Evolutionary conservation across 1,284 basidiomycete species (phyloP), one percentile per base, ranked within the genome.

Genomic region (Schizophyllum amplum): DNA sequence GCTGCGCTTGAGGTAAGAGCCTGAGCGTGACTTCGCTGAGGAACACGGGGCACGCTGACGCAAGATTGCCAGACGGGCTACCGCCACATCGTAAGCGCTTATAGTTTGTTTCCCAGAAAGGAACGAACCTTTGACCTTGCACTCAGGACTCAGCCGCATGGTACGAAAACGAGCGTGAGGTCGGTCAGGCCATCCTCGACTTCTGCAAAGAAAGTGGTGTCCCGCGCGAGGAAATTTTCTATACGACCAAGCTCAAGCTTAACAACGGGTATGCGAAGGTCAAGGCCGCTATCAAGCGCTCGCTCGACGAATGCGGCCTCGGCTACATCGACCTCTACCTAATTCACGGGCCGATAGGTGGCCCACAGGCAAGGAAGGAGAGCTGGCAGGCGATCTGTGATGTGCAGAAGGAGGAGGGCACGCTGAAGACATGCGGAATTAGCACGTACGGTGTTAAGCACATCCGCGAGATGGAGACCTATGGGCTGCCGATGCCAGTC

Each of bases 391-490:
- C 79, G 0, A 73, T 81, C 15, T 75, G 79, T 52, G 77, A 82
- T 60, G 79, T 76, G 6, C 79, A 84, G 67, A 79, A 80, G 58
- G 79, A 79, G 61, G 33, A 42, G 3, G 86, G 87, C 0, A 73
- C 78, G 61, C 65, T 88, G 24, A 79, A 74, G 62, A 82, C 81
- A 62, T 81, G 87, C 42, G 87, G 88, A 7, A 83, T 91, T 52
- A 85, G 83, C 61, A 89, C 84, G 60, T 90, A 81, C 68, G 82
- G 84, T 9, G 74, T 87, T 20, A 70, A 77, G 53, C 89, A 91
- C 66, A 74, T 91, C 59, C 64, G 81, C 60, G 81, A 86, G 59
- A 75, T 91, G 53, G 65, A 82, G 11, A 74, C 75, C 15, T 72
- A 75, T 13, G 75, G 76, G n/a, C 66, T 77, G 21, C 73, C 75